These are phyloP conservation scores for Mycena galericulata DNA, from an alignment of 768 basidiomycete genomes.

Conservation along the genomic window DNA sequence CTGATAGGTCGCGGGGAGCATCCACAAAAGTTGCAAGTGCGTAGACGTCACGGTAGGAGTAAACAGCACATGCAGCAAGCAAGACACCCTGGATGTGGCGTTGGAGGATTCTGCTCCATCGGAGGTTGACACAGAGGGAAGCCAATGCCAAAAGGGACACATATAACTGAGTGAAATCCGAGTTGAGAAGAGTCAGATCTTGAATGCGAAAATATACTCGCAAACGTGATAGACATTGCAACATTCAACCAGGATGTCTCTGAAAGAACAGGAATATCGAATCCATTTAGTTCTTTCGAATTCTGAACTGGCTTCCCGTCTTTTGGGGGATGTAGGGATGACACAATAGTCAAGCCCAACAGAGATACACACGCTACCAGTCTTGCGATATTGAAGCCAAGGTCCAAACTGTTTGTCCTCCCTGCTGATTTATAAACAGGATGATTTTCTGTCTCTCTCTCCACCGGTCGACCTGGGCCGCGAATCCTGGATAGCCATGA, in stretches of 20 bases:
- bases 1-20: conserved; percentile 57
- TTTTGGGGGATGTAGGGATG: not conserved
- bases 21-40: conserved; percentile 66
- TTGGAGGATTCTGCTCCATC: conserved; percentile 49
- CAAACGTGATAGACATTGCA: not conserved
- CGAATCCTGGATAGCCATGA: not conserved
- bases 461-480: not conserved
- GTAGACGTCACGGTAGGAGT: conserved; percentile 68
- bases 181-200: not conserved
- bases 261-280: not conserved
- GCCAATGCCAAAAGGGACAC: conserved; percentile 55
- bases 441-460: not conserved
- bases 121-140: conserved; percentile 49
- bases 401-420: not conserved
- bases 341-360: not conserved
- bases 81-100: conserved; percentile 62
- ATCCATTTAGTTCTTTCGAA: not conserved
- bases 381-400: not conserved
- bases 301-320: not conserved
- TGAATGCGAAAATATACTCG: not conserved
- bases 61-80: conserved; percentile 59
- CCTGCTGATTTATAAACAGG: not conserved
- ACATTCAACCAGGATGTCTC: conserved; percentile 19
- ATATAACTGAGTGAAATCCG: conserved; percentile 43
- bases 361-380: conserved; percentile 3